Base-by-base conservation (phyloP, 495 filamentous ascomycete species). In the Aspergillus kassunensis region DNA sequence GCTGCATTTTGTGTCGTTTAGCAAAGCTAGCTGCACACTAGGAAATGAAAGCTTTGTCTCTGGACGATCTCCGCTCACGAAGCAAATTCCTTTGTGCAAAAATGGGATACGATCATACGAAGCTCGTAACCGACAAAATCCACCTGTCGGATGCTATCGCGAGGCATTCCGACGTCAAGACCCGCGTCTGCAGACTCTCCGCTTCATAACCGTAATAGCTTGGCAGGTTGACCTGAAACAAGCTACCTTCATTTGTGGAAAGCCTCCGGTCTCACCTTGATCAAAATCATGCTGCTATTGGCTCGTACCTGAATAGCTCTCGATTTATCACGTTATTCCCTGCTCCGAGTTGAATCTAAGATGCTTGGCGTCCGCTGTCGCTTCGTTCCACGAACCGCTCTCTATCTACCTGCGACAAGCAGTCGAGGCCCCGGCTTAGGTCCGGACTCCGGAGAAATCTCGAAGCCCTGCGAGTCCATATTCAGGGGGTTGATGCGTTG, bases 211-310 rank as follows among this genome's bases (percentile, higher is more conserved):
- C 49, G 39, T 16, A 21, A 34, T 29, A n/a, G 1, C 53, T 59
- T 56, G 49, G 57, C 57, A 47, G 11, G 6, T 19, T 13, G 18
- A 19, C 31, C 40, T 59, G 57, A 59, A 59, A 56, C 57, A 52
- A 31, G 12, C 57, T 53, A 53, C 44, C 15, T 13, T 56, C 53
- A 44, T 54, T 60, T 44, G 50, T 57, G 58, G 54, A 56, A 60
- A 54, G 51, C 49, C 44, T 49, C 44, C 49, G 35, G 58, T 54
- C 46, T 53, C 58, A 57, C 33, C 23, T 56, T 29, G 44, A 47
- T 51, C 29, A 37, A n/a, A n/a, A n/a, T n/a, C n/a, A n/a, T n/a
- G n/a, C n/a, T n/a, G n/a, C n/a, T n/a, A n/a, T n/a, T n/a, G n/a
- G n/a, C n/a, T n/a, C n/a, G n/a, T n/a, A n/a, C n/a, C n/a, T n/a